Evolutionary conservation across 2,329 filamentous ascomycete species (phyloP).

Genomic region (Periglandula ipomoeae): DNA sequence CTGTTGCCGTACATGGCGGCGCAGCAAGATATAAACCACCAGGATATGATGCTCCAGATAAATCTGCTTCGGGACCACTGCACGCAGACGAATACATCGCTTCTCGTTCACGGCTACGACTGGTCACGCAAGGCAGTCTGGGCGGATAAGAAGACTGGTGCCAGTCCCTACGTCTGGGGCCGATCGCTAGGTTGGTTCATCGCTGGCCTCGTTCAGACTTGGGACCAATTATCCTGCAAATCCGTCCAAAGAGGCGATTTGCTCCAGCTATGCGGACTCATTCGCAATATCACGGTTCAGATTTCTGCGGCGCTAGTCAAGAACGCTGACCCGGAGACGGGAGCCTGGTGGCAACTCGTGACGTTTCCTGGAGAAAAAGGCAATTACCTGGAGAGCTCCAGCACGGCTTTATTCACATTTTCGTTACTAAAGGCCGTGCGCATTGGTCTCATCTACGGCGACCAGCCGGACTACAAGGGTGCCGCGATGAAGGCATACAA

Average conservation of each 20-base stretch:
- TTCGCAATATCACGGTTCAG: not conserved
- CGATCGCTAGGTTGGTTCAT: conserved; percentile 45
- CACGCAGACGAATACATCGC: not conserved
- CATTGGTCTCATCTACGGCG: conserved; percentile 2
- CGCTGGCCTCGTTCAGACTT: conserved; percentile 39
- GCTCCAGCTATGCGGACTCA: conserved; percentile 13
- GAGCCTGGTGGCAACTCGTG: conserved; percentile 49
- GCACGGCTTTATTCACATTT: conserved; percentile 48
- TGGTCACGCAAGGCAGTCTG: conserved; percentile 36
- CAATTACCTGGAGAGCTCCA: conserved; percentile 54
- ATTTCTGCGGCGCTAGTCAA: conserved; percentile 18
- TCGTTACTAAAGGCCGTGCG: conserved; percentile 13
- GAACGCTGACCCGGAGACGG: conserved; percentile 30
- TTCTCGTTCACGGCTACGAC: conserved; percentile 44
- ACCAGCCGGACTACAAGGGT: conserved; percentile 11
- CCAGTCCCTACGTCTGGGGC: conserved; percentile 44
- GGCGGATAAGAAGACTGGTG: conserved; percentile 41
- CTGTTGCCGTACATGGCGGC: conserved; percentile 30
- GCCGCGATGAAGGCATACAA: conserved; percentile 19
- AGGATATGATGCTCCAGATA: conserved; percentile 15
- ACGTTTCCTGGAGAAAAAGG: conserved; percentile 38
- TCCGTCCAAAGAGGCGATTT: not conserved
- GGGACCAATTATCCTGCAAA: conserved; percentile 29
- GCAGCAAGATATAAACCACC: conserved; percentile 8
- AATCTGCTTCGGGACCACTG: conserved; percentile 10